Evolutionary conservation across 768 basidiomycete genomes (phyloP).

Genomic region (Ramaria sp.): DNA sequence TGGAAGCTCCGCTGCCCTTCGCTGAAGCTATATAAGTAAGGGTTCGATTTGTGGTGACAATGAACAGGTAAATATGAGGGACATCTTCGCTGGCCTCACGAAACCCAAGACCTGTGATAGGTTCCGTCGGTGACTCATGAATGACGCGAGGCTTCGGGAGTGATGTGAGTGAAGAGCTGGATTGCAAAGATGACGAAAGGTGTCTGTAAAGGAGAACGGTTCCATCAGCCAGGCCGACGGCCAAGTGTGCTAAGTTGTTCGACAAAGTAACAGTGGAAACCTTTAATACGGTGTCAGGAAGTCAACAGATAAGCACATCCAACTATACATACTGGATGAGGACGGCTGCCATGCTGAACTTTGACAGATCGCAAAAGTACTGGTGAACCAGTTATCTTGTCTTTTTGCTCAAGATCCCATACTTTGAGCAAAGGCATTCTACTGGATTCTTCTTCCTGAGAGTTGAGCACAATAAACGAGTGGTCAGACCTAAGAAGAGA

Average conservation of each 20-base stretch:
- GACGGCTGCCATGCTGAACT: conserved; percentile 62
- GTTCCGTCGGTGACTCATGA: conserved; percentile 77
- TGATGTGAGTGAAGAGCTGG: conserved; percentile 54
- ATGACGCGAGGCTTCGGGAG: conserved; percentile 81
- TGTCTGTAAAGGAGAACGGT: conserved; percentile 87
- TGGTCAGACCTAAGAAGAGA: neutral
- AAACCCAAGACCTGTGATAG: conserved; percentile 89
- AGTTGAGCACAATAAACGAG: conserved; percentile 7
- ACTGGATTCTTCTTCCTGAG: conserved; percentile 64
- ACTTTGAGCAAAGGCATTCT: conserved; percentile 69
- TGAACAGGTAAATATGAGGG: conserved; percentile 55
- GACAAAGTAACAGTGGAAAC: conserved; percentile 77
- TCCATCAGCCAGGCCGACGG: conserved; percentile 91
- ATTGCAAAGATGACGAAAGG: conserved; percentile 78
- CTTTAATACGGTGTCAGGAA: conserved; percentile 21
- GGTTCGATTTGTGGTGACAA: conserved; percentile 81
- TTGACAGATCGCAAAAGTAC: conserved; percentile 63
- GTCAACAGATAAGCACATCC: neutral
- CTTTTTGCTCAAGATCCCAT: conserved; percentile 72
- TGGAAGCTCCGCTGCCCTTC: conserved; percentile 46
- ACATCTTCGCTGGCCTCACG: conserved; percentile 40
- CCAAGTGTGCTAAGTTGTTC: conserved; percentile 66
- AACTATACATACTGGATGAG: conserved; percentile 52
- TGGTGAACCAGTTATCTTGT: conserved; percentile 55
- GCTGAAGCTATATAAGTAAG: conserved; percentile 68